These are phyloP conservation scores for Puccinellia tenuiflora DNA, from an alignment of 176 grass and related monocot species.

Conservation along the genomic window DNA sequence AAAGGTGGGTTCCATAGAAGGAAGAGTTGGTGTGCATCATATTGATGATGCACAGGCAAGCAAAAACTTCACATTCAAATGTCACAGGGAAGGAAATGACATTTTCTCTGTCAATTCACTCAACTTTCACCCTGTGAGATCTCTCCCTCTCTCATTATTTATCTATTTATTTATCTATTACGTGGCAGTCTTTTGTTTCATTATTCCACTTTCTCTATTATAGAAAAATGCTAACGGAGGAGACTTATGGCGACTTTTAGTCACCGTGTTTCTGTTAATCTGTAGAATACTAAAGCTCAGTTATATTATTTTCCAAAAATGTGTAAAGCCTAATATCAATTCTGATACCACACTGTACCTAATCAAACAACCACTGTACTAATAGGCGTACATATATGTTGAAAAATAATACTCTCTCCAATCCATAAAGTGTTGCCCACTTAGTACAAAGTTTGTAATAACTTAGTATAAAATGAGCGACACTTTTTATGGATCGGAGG, in stretches of 20 bases:
- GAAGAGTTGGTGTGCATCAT: conserved; percentile 97
- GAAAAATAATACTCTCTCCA: not conserved
- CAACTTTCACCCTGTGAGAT: conserved; percentile 94
- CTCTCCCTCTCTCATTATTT: not conserved
- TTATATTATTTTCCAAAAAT: not conserved
- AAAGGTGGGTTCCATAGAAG: conserved; percentile 92
- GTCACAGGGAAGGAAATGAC: conserved; percentile 88
- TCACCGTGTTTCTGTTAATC: conserved; percentile 19
- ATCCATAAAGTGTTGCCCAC: no score
- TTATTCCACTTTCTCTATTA: not conserved
- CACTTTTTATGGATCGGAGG: no score
- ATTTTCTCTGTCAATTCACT: conserved; percentile 96
- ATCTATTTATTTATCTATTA: not conserved
- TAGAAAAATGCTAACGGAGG: not conserved
- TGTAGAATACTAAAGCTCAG: not conserved
- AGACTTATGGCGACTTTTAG: not conserved
- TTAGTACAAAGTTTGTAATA: no score
- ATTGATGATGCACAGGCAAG: conserved; percentile 84
- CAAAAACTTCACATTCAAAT: conserved; percentile 99
- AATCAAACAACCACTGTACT: not conserved
- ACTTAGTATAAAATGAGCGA: no score
- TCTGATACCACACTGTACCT: not conserved
- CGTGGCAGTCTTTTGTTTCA: not conserved
- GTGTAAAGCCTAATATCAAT: not conserved
- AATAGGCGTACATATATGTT: not conserved